Evolutionary conservation across 208 protist species (phyloP).

Genomic region (Trypanosomatidae sp.): DNA sequence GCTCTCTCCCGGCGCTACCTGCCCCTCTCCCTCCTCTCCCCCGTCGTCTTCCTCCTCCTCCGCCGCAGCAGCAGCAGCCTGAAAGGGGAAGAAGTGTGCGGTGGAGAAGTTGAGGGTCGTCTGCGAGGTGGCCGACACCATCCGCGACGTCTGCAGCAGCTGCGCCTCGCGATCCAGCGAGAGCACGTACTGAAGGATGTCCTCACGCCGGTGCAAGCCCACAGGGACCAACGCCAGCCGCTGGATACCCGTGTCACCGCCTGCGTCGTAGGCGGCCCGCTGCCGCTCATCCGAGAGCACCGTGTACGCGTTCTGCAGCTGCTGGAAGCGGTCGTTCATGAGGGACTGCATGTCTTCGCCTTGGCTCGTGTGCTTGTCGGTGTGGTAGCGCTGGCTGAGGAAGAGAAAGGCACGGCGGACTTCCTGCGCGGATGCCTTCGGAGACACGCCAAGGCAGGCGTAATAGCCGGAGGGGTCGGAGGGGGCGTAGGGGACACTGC

Average conservation of each 20-base stretch:
- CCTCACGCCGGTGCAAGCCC: conserved; percentile 29
- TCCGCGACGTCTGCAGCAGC: conserved; percentile 49
- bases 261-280: conserved; percentile 78
- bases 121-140: conserved; percentile 56
- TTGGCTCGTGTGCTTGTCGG: conserved; percentile 72
- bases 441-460: conserved; percentile 56
- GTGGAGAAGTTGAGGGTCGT: conserved; percentile 55
- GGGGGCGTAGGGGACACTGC: too few relatives aligned
- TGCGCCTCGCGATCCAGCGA: conserved; percentile 64
- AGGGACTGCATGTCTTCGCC: conserved; percentile 37
- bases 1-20: too few relatives aligned
- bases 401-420: conserved; percentile 78
- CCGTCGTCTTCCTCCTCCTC: too few relatives aligned
- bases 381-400: conserved; percentile 85
- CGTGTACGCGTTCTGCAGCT: conserved; percentile 78
- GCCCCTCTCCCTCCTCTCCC: too few relatives aligned
- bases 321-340: conserved; percentile 83
- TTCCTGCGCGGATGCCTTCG: conserved; percentile 46
- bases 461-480: conserved; percentile 85
- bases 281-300: conserved; percentile 73
- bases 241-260: conserved; percentile 42
- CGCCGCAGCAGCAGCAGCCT: too few relatives aligned
- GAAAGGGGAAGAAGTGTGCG: conserved; percentile 39
- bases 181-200: conserved; percentile 59
- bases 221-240: conserved; percentile 62